Percentiles rank a stretch among this genome's conserved stretches.
Evolutionary conservation across 2,329 filamentous ascomycete genomes (phyloP).

Genomic region (Orbilia brochopaga): DNA sequence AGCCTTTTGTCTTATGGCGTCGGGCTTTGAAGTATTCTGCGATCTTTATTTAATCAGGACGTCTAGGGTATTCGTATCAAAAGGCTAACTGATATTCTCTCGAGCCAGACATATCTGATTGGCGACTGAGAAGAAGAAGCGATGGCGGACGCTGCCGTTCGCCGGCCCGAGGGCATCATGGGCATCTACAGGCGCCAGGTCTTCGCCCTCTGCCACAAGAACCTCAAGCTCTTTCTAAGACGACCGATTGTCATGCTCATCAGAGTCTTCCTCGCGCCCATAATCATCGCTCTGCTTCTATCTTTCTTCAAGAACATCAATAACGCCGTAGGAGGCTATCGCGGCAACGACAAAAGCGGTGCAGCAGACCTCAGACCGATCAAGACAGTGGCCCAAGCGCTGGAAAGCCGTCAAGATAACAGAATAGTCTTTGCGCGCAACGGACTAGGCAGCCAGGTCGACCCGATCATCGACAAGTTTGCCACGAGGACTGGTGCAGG

Average conservation of each 20-base stretch:
- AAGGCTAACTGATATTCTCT: no score
- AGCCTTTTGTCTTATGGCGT: no score
- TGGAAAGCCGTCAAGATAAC: constrained; percentile 61
- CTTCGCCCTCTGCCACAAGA: constrained; percentile 45
- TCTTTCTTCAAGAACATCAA: constrained; percentile 33
- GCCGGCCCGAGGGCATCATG: constrained; percentile 19
- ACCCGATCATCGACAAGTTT: constrained; percentile 51
- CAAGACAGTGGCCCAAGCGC: constrained; percentile 68
- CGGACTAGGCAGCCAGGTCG: constrained; percentile 61
- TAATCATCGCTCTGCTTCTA: constrained; percentile 28
- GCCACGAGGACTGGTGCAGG: constrained; percentile 5
- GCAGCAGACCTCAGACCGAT: constrained; percentile 60
- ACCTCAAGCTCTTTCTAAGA: constrained; percentile 45
- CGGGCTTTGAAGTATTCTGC: no score
- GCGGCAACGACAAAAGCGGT: constrained; percentile 17
- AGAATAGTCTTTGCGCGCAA: constrained; percentile 77
- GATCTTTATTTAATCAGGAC: no score
- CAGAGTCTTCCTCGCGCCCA: constrained; percentile 37
- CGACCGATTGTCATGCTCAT: constrained; percentile 38
- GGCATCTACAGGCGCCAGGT: constrained; percentile 34
- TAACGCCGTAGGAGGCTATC: constrained; percentile 13
- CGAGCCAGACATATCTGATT: background rate
- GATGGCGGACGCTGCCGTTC: constrained; percentile 16
- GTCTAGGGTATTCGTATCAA: no score
- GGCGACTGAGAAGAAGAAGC: background rate